Evolutionary conservation across 2,329 filamentous ascomycete genomes (phyloP).

Genomic region (Cercospora berteroae): DNA sequence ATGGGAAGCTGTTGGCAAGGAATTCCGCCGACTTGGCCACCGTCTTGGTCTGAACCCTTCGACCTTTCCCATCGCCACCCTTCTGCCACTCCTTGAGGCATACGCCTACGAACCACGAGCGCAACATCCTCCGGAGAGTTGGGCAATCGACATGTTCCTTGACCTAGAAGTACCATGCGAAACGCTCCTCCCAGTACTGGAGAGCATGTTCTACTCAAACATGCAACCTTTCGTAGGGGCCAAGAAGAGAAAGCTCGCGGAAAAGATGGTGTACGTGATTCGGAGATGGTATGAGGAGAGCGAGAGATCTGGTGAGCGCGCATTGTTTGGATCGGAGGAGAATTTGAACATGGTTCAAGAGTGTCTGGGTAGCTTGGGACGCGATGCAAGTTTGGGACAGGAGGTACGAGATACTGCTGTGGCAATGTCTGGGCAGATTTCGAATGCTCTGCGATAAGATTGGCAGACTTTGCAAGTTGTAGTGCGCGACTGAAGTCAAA

Average conservation of each 20-base stretch:
- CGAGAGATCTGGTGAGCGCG: conserved; percentile 51
- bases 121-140: conserved; percentile 52
- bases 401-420: conserved; percentile 26
- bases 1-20: conserved; percentile 67
- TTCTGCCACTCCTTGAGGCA: conserved; percentile 57
- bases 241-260: conserved; percentile 56
- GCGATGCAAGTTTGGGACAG: conserved; percentile 26
- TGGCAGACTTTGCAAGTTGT: not conserved
- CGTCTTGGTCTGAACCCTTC: conserved; percentile 44
- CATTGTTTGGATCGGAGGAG: conserved; percentile 60
- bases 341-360: conserved; percentile 49
- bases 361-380: conserved; percentile 28
- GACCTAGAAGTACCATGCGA: conserved; percentile 62
- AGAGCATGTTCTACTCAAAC: conserved; percentile 66
- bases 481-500: not conserved
- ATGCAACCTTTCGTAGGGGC: conserved; percentile 61
- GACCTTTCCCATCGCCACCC: conserved; percentile 40
- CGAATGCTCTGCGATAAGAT: conserved; percentile 17
- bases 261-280: conserved; percentile 62
- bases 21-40: conserved; percentile 57
- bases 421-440: conserved; percentile 20
- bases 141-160: conserved; percentile 66
- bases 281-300: conserved; percentile 61
- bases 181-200: conserved; percentile 60
- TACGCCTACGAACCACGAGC: conserved; percentile 54